Base-by-base conservation (phyloP, 164 flowering plant genomes). In the Annona squamosa region DNA sequence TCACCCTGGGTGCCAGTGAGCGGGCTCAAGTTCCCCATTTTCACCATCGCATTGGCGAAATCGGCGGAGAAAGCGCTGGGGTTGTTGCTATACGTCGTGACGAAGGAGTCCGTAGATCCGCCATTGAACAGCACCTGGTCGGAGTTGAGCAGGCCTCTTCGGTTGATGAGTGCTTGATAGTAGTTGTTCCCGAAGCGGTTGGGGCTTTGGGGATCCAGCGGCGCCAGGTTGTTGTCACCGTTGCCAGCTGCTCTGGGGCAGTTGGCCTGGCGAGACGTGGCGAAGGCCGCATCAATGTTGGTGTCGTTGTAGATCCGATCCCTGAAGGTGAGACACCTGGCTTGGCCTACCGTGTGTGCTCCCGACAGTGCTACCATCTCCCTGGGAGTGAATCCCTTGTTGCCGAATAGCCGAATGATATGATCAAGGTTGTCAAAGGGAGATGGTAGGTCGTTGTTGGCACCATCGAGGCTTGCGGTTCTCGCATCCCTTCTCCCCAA, bases 401-500 rank as follows among this genome's bases (percentile, higher is more conserved):
- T 42, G 5, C 69, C 44, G 16, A 67, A 67, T 44, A 42, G 4
- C 0, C 4, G n/a, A 67, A 67, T 67, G 41, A 67, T 4, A 9
- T 1, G 1, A 4, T 43, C 4, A 4, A 67, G 69, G 47, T 67
- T 3, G 0, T 43, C 1, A 7, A 0, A 18, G 18, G n/a, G n/a
- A 7, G 7, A 10, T 0, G 18, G 47, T 16, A 67, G 69, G 5
- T 67, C 46, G 6, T 1, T 67, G 46, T 43, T 67, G 10, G 69
- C 69, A 42, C 48, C 18, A 44, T 42, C 69, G 42, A 1, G 42
- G 46, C 47, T 67, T 13, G 69, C 71, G 3, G 57, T 47, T 68
- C 71, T 68, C 47, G 71, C 71, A 47, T 68, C 88, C 68, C 84
- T 79, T 42, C 88, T 79, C 5, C 88, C 87, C 0, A 82, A 73